Evolutionary conservation across 768 basidiomycete genomes (phyloP), one percentile per base, ranked within the genome.

Genomic region (Cantharellus anzutake): DNA sequence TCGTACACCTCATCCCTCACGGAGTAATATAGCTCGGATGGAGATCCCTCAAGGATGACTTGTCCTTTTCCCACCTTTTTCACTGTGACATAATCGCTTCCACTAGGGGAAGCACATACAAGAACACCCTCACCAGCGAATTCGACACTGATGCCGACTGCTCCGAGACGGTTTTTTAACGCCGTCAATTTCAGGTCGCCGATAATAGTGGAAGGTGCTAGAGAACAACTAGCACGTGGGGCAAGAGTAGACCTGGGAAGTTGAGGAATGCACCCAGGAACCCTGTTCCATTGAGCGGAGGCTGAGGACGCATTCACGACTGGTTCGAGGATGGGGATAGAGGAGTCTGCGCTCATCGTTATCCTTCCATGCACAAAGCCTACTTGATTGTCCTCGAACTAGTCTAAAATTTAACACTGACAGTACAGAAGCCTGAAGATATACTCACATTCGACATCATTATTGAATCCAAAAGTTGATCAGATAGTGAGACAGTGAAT

Each of bases 331-430:
- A 83, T 80, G 1, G 94, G 92, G 59, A 98, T 83, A 3, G 82
- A 87, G 2, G 93, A 90, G 62, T 83, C 89, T 16, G 89, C 82
- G 60, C 87, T 84, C 39, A 83, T 79, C 2, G 84, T 77, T 40
- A 98, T 81, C n/a, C 86, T 80, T 29, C 96, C 96, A 29, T 82
- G 81, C 51, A 99, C 82, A 69, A 83, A 93, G 16, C 88, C 91
- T 51, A 99, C 86, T 70, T 98, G 92, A 66, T 92, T 98, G 69
- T 97, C 94, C 67, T 98, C 96, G 68, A 96, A 97, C 92, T 97
- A 66, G 56, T 39, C 35, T 35, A 57, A 14, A 16, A 41, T 40
- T 7, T 41, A 38, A 57, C 5, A 7, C 52, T 1, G 52, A 37
- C 14, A 55, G 52, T 7, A 55, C 7, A 37, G 20, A 42, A 50